Evolutionary conservation across 805 yeast species (phyloP), one percentile per base, ranked within the genome.

Genomic region (Zygosaccharomyces lentus): DNA sequence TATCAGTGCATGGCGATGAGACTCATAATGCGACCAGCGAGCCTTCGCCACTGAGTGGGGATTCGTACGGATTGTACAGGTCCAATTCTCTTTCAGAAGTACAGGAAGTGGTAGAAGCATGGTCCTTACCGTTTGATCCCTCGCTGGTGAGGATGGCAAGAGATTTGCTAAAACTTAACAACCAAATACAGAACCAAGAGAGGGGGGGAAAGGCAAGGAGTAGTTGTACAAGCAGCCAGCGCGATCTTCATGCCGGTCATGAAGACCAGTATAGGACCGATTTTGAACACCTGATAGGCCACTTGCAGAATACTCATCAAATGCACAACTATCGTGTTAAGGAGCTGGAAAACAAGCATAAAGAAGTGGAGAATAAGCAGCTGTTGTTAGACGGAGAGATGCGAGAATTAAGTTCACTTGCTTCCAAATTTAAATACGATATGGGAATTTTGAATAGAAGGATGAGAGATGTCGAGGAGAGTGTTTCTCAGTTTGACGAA

Each of bases 351-450:
- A 44, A 48, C 9, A 41, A 49, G 9, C 55, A 60, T 12, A 53
- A 49, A 13, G 54, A 52, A 3, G 42, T 62, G 9, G 58, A 55
- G 24, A 54, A 55, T 15, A 61, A 59, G 37, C 59, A 64, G 43
- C 64, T 68, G 17, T 48, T 69, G 17, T 52, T 73, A 10, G 62
- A 68, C 6, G 58, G 65, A 24, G 76, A 74, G 48, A 58, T 74
- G 43, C 60, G 65, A 21, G 84, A 81, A 48, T 66, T 81, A 13
- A 77, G 75, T 41, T 75, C 81, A 7, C 65, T 78, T 41, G 75
- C 78, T 27, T 81, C 86, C 2, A 70, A 82, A 50, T 61, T 85
- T 41, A 77, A 79, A 53, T 85, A 85, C 60, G 91, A 85, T 57
- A 67, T 81, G 37, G 65, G 84, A 16, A 67, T 81, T 34, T 62